phyloP scores from a whole-genome alignment of 345 rosid genomes.

The Salix caprea region DNA sequence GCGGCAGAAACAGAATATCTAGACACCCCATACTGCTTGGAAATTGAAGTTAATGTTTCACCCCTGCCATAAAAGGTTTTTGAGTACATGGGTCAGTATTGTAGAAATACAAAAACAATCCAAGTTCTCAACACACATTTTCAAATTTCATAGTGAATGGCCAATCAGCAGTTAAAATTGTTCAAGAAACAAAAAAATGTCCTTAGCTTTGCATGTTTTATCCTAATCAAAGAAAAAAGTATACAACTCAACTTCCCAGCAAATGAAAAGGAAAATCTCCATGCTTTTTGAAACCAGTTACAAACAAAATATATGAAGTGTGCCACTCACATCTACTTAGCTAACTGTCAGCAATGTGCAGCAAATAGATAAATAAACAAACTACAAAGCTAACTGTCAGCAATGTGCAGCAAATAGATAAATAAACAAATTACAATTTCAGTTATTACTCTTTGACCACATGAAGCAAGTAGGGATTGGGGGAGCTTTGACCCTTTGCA shows the following conservation, averaged over 20 bases:
- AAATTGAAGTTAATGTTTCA: slow-evolving; percentile 33
- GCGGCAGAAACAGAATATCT: slow-evolving; percentile 9
- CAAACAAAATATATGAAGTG: background rate
- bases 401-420: background rate
- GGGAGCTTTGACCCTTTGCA: slow-evolving; percentile 14
- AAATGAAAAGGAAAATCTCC: too few relatives aligned
- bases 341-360: background rate
- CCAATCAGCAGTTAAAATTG: too few relatives aligned
- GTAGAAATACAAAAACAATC: background rate
- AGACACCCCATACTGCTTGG: slow-evolving; percentile 31
- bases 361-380: background rate
- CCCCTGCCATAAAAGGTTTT: slow-evolving; percentile 22
- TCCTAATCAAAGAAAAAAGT: too few relatives aligned
- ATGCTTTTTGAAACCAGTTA: background rate
- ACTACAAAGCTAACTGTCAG: background rate
- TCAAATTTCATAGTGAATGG: background rate
- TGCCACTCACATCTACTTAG: background rate
- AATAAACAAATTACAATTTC: background rate
- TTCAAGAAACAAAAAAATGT: too few relatives aligned
- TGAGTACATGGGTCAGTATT: background rate
- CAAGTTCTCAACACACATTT: too few relatives aligned
- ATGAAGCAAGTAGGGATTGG: slow-evolving; percentile 18
- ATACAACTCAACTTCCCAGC: too few relatives aligned
- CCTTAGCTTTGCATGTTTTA: too few relatives aligned
- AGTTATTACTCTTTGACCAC: slow-evolving; percentile 27